phyloP scores from a whole-genome alignment of 768 basidiomycete species.

The Xanthoconium purpureum region DNA sequence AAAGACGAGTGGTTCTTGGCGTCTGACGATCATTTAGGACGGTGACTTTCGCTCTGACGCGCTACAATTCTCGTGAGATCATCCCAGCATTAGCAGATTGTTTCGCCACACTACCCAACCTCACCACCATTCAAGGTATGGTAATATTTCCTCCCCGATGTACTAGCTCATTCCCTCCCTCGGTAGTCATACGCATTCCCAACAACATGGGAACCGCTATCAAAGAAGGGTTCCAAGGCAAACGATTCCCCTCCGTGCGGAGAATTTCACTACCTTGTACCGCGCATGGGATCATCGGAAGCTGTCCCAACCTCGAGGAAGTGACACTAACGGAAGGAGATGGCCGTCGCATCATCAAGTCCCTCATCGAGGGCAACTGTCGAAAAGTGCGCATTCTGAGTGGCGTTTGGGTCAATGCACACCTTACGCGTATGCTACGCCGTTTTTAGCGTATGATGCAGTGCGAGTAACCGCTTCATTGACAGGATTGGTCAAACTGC shows the following conservation, averaged over 20 bases:
- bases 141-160: not conserved
- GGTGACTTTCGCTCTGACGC: too few species aligned
- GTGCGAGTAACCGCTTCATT: not conserved
- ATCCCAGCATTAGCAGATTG: slow-evolving; percentile 7
- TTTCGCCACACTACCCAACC: slow-evolving; percentile 2
- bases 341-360: slow-evolving; percentile 2
- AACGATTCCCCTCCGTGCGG: slow-evolving; percentile 4
- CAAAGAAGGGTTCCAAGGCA: slow-evolving; percentile 5
- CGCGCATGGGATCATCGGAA: slow-evolving; percentile 10
- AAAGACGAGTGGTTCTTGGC: not conserved
- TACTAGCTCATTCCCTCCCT: not conserved
- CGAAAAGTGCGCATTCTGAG: slow-evolving; percentile 3
- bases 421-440: not conserved
- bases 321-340: slow-evolving; percentile 4
- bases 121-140: slow-evolving; percentile 4
- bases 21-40: not conserved
- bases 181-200: slow-evolving; percentile 3
- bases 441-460: slow-evolving; percentile 2
- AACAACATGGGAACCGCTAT: not conserved
- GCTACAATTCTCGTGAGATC: not conserved
- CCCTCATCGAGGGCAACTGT: slow-evolving; percentile 5
- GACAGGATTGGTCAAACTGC: slow-evolving; percentile 2
- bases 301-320: slow-evolving; percentile 12
- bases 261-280: slow-evolving; percentile 4
- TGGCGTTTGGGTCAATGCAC: too few species aligned